phyloP scores from a whole-genome alignment of 805 yeast species.

The Zygosaccharomyces lentus region DNA sequence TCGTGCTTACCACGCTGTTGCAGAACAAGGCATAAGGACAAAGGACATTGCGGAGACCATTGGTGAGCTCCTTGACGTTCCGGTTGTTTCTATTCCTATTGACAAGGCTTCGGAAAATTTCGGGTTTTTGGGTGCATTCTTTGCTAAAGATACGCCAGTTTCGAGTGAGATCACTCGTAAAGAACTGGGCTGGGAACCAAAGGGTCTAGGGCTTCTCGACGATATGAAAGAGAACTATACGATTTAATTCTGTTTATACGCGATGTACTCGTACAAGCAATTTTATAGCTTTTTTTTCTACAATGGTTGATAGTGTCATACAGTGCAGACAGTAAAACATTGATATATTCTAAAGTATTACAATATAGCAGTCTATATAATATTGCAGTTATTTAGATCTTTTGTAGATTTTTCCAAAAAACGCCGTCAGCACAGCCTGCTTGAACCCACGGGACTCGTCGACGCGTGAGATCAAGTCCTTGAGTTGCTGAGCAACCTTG shows the following conservation, averaged over 20 bases:
- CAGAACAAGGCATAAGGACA: conserved; percentile 21
- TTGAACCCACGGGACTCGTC: conserved; percentile 96
- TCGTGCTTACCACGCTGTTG: conserved; percentile 25
- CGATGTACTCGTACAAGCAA: no score
- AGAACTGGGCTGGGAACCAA: conserved; percentile 31
- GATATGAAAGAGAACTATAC: conserved; percentile 23
- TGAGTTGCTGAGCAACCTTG: conserved; percentile 58
- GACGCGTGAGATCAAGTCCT: conserved; percentile 55
- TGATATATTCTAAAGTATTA: no score
- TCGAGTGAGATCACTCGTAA: conserved; percentile 20
- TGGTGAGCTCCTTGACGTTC: conserved; percentile 19
- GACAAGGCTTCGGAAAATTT: conserved; percentile 13
- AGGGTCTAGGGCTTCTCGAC: conserved; percentile 18
- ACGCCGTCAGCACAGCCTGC: conserved; percentile 74
- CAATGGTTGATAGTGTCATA: no score
- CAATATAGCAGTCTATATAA: neutral
- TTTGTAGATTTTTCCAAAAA: conserved; percentile 88
- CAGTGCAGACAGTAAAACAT: no score
- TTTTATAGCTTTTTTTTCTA: no score
- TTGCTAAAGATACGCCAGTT: conserved; percentile 12
- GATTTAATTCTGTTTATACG: no score
- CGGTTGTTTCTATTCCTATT: conserved; percentile 13
- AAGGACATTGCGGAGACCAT: conserved; percentile 30
- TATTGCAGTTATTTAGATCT: conserved; percentile 54
- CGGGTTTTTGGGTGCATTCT: conserved; percentile 16